Percentiles rank a stretch among this genome's conserved stretches.
phyloP scores from a whole-genome alignment of 306 rosid genomes.

The Prunus mira region DNA sequence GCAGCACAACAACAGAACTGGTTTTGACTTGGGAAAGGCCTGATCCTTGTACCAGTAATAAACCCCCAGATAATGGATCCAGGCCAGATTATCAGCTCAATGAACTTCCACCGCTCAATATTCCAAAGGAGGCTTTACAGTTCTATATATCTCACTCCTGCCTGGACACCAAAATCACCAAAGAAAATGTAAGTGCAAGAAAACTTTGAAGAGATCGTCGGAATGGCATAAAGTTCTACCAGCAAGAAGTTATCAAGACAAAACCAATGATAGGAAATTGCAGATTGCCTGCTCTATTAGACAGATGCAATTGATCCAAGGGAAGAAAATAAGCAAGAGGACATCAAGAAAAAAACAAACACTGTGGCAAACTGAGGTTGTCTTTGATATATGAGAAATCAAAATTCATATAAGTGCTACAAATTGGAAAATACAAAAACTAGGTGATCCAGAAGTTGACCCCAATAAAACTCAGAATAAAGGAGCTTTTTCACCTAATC shows the following conservation, averaged over 20 bases:
- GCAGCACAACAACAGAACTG: slow-evolving; percentile 49
- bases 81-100: slow-evolving; percentile 54
- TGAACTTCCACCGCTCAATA: slow-evolving; percentile 22
- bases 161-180: slow-evolving; percentile 27
- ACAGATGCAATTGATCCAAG: slow-evolving; percentile 21
- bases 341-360: slow-evolving; percentile 17
- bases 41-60: slow-evolving; percentile 39
- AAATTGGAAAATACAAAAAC: slow-evolving; percentile 1
- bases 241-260: neutral
- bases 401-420: neutral
- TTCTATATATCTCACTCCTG: slow-evolving; percentile 20
- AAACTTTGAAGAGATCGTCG: slow-evolving; percentile 9
- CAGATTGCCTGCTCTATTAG: slow-evolving; percentile 30
- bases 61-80: slow-evolving; percentile 35
- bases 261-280: slow-evolving; percentile 15
- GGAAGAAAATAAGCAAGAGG: slow-evolving; percentile 18
- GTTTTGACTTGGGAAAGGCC: slow-evolving; percentile 50
- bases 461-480: slow-evolving; percentile 4
- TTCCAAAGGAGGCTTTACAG: slow-evolving; percentile 21
- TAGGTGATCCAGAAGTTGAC: neutral
- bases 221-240: slow-evolving; percentile 10
- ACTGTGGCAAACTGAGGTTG: neutral
- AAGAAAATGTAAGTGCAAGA: slow-evolving; percentile 5
- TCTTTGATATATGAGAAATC: neutral
- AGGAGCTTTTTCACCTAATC: neutral